These are phyloP conservation scores for Colletotrichum limetticola DNA, from an alignment of 2,329 filamentous ascomycete species.

Conservation along the genomic window DNA sequence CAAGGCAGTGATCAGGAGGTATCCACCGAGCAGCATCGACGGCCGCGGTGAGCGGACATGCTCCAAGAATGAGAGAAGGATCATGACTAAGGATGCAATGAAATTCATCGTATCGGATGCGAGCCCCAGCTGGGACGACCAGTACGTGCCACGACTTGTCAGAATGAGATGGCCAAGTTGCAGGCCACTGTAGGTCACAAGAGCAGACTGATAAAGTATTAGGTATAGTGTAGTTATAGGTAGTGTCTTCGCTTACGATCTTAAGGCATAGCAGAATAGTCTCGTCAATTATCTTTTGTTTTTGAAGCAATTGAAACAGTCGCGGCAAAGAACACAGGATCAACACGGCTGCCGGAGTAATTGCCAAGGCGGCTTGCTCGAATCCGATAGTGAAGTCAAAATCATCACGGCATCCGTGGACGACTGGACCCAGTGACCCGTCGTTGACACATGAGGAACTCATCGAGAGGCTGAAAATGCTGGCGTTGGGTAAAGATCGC, in stretches of 20 bases:
- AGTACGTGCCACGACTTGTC: slow-evolving; percentile 7
- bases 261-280: slow-evolving; percentile 43
- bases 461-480: background rate
- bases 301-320: slow-evolving; percentile 43
- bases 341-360: slow-evolving; percentile 54
- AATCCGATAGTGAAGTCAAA: slow-evolving; percentile 64
- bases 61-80: slow-evolving; percentile 44
- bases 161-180: slow-evolving; percentile 7
- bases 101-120: slow-evolving; percentile 42
- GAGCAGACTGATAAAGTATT: background rate
- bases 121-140: slow-evolving; percentile 12
- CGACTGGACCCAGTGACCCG: slow-evolving; percentile 53
- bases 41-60: slow-evolving; percentile 41
- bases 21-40: slow-evolving; percentile 27
- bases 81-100: slow-evolving; percentile 40
- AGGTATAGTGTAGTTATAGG: background rate
- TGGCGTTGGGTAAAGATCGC: background rate
- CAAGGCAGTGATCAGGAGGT: slow-evolving; percentile 5
- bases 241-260: background rate
- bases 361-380: slow-evolving; percentile 57
- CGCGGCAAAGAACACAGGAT: slow-evolving; percentile 47
- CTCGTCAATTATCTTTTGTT: slow-evolving; percentile 48
- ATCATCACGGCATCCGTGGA: slow-evolving; percentile 57
- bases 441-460: slow-evolving; percentile 42
- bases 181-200: slow-evolving; percentile 4